Percentiles rank a stretch among this genome's conserved stretches.
These are phyloP conservation scores for Acanthamoeba culbertsoni DNA, from an alignment of 208 protist species.

Conservation along the genomic window DNA sequence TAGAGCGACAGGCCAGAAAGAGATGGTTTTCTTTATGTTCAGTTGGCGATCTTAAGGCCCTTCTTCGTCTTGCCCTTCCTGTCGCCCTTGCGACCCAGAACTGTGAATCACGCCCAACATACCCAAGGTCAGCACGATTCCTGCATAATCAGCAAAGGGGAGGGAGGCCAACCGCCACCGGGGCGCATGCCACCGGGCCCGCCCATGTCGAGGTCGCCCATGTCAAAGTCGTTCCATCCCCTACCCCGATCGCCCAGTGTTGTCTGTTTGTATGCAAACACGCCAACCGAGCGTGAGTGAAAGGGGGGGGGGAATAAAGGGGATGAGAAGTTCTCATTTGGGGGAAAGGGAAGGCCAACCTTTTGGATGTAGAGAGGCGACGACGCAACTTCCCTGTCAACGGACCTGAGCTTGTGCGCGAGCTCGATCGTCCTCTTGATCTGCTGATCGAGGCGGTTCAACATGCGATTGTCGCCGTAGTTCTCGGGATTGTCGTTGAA, in stretches of 20 bases:
- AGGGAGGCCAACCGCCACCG: background rate
- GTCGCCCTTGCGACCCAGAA: background rate
- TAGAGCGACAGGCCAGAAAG: too few relatives aligned
- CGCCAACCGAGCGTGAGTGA: background rate
- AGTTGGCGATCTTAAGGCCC: constrained; percentile 17
- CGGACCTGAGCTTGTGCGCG: constrained; percentile 29
- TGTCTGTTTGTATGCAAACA: background rate
- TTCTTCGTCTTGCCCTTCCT: constrained; percentile 3
- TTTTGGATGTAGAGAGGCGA: constrained; percentile 5
- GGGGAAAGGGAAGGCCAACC: background rate
- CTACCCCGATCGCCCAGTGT: background rate
- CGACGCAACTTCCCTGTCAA: constrained; percentile 1
- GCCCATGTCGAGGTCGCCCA: constrained; percentile 35
- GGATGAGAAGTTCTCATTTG: background rate
- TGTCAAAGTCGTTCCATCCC: constrained; percentile 27
- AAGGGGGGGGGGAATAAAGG: background rate
- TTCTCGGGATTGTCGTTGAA: constrained; percentile 74
- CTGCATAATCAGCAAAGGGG: background rate
- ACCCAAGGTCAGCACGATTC: background rate
- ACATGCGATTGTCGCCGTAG: constrained; percentile 47
- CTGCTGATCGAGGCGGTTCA: constrained; percentile 45
- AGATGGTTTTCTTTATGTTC: background rate
- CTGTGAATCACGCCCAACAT: background rate
- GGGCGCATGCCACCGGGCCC: background rate
- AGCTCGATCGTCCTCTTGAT: constrained; percentile 55